A percentile compares a stretch with the other conserved stretches of the same genome.
Conservation (phyloP, 2,329 filamentous ascomycete genomes). For the Colletotrichum lini region DNA sequence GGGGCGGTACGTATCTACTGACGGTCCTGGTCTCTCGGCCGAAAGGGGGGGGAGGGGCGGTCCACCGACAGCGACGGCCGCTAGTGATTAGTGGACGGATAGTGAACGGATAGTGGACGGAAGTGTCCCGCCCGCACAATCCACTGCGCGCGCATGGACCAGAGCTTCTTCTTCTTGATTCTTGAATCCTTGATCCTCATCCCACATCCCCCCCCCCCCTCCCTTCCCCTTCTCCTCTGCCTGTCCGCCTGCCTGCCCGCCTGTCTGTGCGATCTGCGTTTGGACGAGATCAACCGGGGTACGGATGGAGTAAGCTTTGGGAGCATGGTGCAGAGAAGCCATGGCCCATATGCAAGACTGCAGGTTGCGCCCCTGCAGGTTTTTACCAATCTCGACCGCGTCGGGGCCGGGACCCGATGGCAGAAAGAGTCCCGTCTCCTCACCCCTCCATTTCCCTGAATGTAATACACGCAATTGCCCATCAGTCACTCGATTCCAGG, state of each 20-base stretch:
- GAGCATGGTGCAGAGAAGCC: background rate
- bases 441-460: background rate
- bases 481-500: background rate
- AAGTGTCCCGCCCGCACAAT: constrained; percentile 29
- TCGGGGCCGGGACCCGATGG: background rate
- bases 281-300: background rate
- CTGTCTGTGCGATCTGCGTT: constrained; percentile 5
- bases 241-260: background rate
- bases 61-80: constrained; percentile 27
- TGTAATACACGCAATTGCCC: background rate
- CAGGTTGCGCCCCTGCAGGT: background rate
- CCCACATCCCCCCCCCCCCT: background rate
- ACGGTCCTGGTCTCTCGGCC: constrained; percentile 14
- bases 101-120: constrained; percentile 23
- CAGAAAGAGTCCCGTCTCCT: constrained; percentile 2
- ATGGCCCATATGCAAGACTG: background rate
- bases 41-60: background rate
- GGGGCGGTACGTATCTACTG: background rate
- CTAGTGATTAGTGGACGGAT: constrained; percentile 39
- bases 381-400: constrained; percentile 3
- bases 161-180: constrained; percentile 21
- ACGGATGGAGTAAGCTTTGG: background rate
- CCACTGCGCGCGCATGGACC: constrained; percentile 17
- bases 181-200: background rate
- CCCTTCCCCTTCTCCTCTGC: too few species aligned